A percentile compares a stretch with the other conserved stretches of the same genome.
Conservation (phyloP, 192 early-diverging fungal genomes). For the Coemansia sp. region DNA sequence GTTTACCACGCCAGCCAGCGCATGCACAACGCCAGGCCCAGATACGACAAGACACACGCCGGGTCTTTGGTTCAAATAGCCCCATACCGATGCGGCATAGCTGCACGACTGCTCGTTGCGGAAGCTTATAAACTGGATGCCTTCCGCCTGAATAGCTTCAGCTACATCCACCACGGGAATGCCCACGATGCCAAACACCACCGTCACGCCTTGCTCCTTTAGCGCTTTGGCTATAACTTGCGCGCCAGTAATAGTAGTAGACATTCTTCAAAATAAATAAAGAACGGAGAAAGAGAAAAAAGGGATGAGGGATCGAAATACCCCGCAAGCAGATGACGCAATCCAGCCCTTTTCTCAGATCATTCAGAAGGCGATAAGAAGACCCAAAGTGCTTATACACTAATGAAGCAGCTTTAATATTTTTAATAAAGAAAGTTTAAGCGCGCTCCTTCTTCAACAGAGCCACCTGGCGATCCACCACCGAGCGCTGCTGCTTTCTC, state of each 20-base stretch:
- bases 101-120: slow-evolving; percentile 75
- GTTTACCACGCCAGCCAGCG: slow-evolving; percentile 65
- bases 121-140: slow-evolving; percentile 69
- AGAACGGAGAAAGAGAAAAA: background rate
- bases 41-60: slow-evolving; percentile 69
- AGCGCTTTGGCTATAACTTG: slow-evolving; percentile 59
- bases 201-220: slow-evolving; percentile 58
- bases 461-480: slow-evolving; percentile 49
- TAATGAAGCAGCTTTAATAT: background rate
- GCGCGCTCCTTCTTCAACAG: slow-evolving; percentile 50
- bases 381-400: no score
- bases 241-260: slow-evolving; percentile 53
- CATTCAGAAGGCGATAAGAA: no score
- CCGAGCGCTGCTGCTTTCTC: slow-evolving; percentile 71
- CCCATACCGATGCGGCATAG: slow-evolving; percentile 66
- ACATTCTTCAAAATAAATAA: background rate
- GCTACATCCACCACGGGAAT: slow-evolving; percentile 75
- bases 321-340: no score
- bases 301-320: background rate
- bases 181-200: slow-evolving; percentile 75
- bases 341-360: no score
- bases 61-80: slow-evolving; percentile 61
- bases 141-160: slow-evolving; percentile 66
- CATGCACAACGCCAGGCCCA: slow-evolving; percentile 72
- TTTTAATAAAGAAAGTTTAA: slow-evolving; percentile 13